Percentiles rank a stretch among this genome's conserved stretches.
phyloP scores from a whole-genome alignment of 176 grass and related monocot genomes.

The Oryza meyeriana region DNA sequence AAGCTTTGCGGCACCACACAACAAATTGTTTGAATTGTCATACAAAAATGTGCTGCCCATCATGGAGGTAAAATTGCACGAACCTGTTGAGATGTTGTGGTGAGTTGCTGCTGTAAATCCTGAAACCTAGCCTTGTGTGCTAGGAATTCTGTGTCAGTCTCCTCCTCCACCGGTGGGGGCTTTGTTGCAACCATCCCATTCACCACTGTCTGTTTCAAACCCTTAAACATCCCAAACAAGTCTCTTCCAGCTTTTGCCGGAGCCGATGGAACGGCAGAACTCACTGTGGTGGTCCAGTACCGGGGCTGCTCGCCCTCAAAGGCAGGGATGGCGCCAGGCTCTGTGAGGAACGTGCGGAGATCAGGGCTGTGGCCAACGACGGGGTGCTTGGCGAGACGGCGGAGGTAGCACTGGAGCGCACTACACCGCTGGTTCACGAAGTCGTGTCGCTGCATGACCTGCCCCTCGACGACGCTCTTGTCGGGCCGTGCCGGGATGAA shows the following conservation, averaged over 20 bases:
- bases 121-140: constrained; percentile 60
- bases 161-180: constrained; percentile 50
- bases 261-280: background rate
- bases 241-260: constrained; percentile 56
- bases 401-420: constrained; percentile 79
- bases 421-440: constrained; percentile 75
- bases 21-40: background rate
- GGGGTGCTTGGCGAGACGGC: constrained; percentile 68
- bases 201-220: constrained; percentile 75
- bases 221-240: constrained; percentile 85
- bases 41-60: background rate
- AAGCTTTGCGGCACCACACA: background rate
- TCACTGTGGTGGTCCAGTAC: constrained; percentile 33
- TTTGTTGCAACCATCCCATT: constrained; percentile 51
- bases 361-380: constrained; percentile 54
- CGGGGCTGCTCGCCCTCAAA: constrained; percentile 36
- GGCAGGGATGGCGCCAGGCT: constrained; percentile 37
- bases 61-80: background rate
- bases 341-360: constrained; percentile 64
- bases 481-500: constrained; percentile 72
- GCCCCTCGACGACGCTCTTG: constrained; percentile 87
- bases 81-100: constrained; percentile 78
- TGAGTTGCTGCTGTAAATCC: constrained; percentile 87
- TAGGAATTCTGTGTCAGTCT: constrained; percentile 76
- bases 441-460: constrained; percentile 85